Base-by-base conservation (phyloP, 768 basidiomycete species). In the Chiua virens region DNA sequence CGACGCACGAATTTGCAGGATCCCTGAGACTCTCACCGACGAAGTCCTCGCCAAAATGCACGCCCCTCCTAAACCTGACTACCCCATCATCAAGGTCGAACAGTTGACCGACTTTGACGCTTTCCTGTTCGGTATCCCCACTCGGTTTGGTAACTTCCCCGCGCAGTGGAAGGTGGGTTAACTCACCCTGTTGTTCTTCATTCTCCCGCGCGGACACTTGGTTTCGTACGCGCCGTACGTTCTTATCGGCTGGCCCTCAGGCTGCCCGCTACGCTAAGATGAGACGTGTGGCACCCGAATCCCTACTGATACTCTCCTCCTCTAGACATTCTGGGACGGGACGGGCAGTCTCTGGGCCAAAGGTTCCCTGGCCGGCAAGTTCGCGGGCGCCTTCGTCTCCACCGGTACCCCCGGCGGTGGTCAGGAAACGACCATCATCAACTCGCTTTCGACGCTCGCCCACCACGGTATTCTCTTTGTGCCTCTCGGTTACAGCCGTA, bases 391-490 rank as follows among this genome's bases (percentile, higher is more conserved):
- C 43, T 93, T 92, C 74, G 81, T 89, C 41, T 85, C 85, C 21
- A 84, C 86, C 1, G 86, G 77, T 1, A 71, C 76, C 15, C 80
- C 74, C 10, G 89, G 90, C 52, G 89, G 92, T 54, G 92, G 92
- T 20, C 90, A 92, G 55, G 87, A 86, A 62, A 52, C 73, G 11
- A 87, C 86, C 8, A 71, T 73, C 46, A 51, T 83, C 47, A 74
- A 63, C 53, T 57, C 72, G 49, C 59, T 89, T 65, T 79, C 79
- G 50, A 81, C 86, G 45, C 63, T 92, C 51, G 68, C 77, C 8
- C 89, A 93, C 64, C 87, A 89, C 54, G 89, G 88, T 8, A 79
- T 87, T 49, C 71, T 79, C 65, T 88, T 67, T 56, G 83, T 89
- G 3, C 89, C 92, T 0, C 72, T 88, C 37, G 89, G 89, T 1